phyloP scores from a whole-genome alignment of 768 basidiomycete species.

The Mycena vitilis region DNA sequence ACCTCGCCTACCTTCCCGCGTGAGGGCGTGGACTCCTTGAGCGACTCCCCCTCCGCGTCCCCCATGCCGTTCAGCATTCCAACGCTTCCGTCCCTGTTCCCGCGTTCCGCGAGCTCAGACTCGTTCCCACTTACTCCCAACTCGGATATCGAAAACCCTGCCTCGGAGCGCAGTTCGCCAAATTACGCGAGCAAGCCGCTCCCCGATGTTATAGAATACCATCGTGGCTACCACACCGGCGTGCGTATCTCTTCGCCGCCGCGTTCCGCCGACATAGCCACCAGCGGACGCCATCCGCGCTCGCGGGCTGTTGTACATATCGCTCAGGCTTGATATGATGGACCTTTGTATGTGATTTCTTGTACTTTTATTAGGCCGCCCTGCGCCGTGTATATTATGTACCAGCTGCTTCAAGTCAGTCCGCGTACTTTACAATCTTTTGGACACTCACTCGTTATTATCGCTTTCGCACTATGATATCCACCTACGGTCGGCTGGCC shows the following conservation, averaged over 20 bases:
- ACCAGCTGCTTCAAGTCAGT: slow-evolving; percentile 8
- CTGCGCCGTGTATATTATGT: slow-evolving; percentile 11
- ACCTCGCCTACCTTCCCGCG: slow-evolving; percentile 72
- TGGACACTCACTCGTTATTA: slow-evolving; percentile 28
- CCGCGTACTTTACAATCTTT: slow-evolving; percentile 29
- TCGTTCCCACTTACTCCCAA: slow-evolving; percentile 55
- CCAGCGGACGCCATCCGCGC: slow-evolving; percentile 43
- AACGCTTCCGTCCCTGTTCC: slow-evolving; percentile 67
- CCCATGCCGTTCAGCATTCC: slow-evolving; percentile 72
- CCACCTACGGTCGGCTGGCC: slow-evolving; percentile 25
- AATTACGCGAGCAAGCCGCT: slow-evolving; percentile 38
- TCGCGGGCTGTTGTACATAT: slow-evolving; percentile 45
- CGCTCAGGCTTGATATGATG: slow-evolving; percentile 41
- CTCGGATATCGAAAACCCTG: slow-evolving; percentile 47
- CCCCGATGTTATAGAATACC: slow-evolving; percentile 47
- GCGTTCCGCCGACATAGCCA: slow-evolving; percentile 43
- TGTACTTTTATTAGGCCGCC: slow-evolving; percentile 30
- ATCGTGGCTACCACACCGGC: slow-evolving; percentile 53
- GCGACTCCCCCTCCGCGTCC: slow-evolving; percentile 50
- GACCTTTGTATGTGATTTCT: slow-evolving; percentile 12
- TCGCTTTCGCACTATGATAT: slow-evolving; percentile 34
- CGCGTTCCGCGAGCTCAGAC: slow-evolving; percentile 56
- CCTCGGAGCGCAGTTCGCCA: slow-evolving; percentile 37
- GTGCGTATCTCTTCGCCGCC: slow-evolving; percentile 59
- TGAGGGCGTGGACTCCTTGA: slow-evolving; percentile 53